Evolutionary conservation across 2,329 filamentous ascomycete species (phyloP), one percentile per base, ranked within the genome.

Genomic region (Ophiostoma ips): DNA sequence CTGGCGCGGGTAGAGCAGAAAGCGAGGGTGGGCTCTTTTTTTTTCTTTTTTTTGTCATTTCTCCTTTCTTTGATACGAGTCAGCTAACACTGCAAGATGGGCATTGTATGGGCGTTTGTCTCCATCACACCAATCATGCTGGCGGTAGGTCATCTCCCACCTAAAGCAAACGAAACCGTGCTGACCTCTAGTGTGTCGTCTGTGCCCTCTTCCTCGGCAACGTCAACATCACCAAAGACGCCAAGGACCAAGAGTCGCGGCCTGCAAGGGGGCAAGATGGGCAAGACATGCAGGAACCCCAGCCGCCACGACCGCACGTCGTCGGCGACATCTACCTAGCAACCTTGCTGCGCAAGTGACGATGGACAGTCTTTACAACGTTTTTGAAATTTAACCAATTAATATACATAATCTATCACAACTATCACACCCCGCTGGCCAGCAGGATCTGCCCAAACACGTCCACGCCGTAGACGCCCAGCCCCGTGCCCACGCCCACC

Each of bases 401-500:
- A n/a, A n/a, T n/a, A n/a, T n/a, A n/a, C n/a, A n/a, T n/a, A n/a
- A n/a, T n/a, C n/a, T n/a, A n/a, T n/a, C n/a, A n/a, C n/a, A n/a
- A n/a, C n/a, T n/a, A n/a, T n/a, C n/a, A n/a, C n/a, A n/a, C 24
- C 8, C 24, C 24, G 2, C 21, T 28, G n/a, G 15, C 13, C 6
- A n/a, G 18, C 15, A 46, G 21, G n/a, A 87, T 83, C 54, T 72
- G 72, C 47, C 66, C 68, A 64, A 88, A 87, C 0, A 87, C 70
- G 0, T 50, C 59, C 0, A 82, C 61, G 0, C 84, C 84, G 55
- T 75, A 73, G 47, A 75, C 67, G 2, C 83, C 83, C 44, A 88
- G 61, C 4, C 76, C 83, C 2, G 83, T 88, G 0, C 77, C 84
- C 41, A 87, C 72, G 0, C 74, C 84, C 0, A 87, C 82, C 0